These are phyloP conservation scores for Russula sp. DNA, from an alignment of 768 basidiomycete genomes.

Conservation along the genomic window DNA sequence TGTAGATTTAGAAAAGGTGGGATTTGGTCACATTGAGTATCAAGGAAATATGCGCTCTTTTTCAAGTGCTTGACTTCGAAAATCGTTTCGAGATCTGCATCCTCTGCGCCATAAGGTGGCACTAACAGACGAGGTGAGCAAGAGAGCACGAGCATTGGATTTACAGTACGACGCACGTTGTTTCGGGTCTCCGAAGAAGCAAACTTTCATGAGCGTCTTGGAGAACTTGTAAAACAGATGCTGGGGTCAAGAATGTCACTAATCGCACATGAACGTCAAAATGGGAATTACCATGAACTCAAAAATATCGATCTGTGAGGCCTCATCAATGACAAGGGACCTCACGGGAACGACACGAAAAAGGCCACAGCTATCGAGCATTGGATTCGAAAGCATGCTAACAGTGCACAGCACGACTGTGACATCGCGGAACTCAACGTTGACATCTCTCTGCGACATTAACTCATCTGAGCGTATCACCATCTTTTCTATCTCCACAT, in stretches of 20 bases:
- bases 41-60: conserved; percentile 33
- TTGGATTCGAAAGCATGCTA: conserved; percentile 43
- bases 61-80: conserved; percentile 40
- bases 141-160: neutral
- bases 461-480: conserved; percentile 38
- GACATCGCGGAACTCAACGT: conserved; percentile 26
- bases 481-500: conserved; percentile 30
- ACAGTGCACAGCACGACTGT: conserved; percentile 41
- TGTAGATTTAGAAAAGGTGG: neutral
- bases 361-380: conserved; percentile 29
- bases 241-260: conserved; percentile 25
- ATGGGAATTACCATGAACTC: conserved; percentile 38
- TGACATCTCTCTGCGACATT: conserved; percentile 23
- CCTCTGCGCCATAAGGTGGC: conserved; percentile 43
- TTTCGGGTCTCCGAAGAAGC: conserved; percentile 48
- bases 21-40: conserved; percentile 37
- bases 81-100: conserved; percentile 36
- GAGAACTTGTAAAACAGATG: conserved; percentile 38
- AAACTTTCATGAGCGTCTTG: conserved; percentile 35
- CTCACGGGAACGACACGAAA: conserved; percentile 36
- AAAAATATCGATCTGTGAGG: conserved; percentile 42
- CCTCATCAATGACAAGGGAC: conserved; percentile 50
- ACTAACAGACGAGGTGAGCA: conserved; percentile 29
- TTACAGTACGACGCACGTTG: conserved; percentile 38
- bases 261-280: neutral